A percentile compares a stretch with the other conserved stretches of the same genome.
These are phyloP conservation scores for Rhodotorula sp. DNA, from an alignment of 1,284 basidiomycete genomes.

Conservation along the genomic window DNA sequence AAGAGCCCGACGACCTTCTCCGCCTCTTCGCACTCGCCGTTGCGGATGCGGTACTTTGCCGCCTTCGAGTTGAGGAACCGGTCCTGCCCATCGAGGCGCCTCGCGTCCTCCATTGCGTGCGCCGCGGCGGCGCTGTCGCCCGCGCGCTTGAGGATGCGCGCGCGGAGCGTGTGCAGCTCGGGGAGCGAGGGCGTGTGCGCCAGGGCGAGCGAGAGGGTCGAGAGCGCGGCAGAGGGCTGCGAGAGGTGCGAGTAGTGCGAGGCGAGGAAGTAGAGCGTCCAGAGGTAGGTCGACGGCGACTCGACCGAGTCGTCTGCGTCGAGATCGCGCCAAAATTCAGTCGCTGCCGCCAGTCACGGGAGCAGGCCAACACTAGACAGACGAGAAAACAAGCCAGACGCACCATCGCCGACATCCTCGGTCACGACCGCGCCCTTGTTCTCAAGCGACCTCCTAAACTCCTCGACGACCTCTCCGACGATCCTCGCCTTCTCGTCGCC, in stretches of 20 bases:
- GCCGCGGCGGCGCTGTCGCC: constrained; percentile 80
- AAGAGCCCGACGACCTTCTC: constrained; percentile 74
- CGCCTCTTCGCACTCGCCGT: constrained; percentile 74
- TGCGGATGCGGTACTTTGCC: constrained; percentile 86
- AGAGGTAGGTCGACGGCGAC: constrained; percentile 85
- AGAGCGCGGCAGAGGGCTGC: constrained; percentile 62
- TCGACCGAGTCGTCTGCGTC: constrained; percentile 50
- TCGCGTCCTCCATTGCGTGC: constrained; percentile 74
- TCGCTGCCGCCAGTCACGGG: background rate
- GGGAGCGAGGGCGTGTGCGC: constrained; percentile 90
- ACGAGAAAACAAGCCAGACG: background rate
- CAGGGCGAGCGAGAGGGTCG: constrained; percentile 67
- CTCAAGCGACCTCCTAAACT: constrained; percentile 54
- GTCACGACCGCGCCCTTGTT: constrained; percentile 47
- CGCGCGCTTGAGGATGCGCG: constrained; percentile 79
- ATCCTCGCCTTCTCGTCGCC: constrained; percentile 61
- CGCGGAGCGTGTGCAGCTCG: constrained; percentile 82
- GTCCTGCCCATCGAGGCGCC: constrained; percentile 89
- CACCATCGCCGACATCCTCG: constrained; percentile 25
- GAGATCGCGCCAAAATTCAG: background rate
- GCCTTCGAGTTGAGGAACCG: constrained; percentile 92
- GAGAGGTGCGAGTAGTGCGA: constrained; percentile 61
- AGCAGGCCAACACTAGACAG: background rate
- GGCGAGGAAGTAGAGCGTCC: constrained; percentile 92
- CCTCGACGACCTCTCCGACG: constrained; percentile 72